A percentile compares a stretch with the other conserved stretches of the same genome.
Conservation (phyloP, 305 asterid species). For the Solanum hybrid region DNA sequence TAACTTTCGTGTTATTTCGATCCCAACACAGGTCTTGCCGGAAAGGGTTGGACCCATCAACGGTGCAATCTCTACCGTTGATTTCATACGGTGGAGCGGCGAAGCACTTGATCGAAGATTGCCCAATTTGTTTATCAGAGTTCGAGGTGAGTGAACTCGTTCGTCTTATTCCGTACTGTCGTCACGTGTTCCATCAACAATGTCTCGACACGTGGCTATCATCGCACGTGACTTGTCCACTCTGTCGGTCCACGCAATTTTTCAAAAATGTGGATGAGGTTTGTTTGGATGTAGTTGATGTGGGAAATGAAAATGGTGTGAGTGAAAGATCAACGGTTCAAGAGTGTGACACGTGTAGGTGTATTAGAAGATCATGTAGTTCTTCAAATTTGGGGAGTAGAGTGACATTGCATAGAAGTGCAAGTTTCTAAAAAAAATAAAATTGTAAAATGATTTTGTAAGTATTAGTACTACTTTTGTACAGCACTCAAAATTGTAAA, state of each 20-base stretch:
- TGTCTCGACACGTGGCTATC: conserved; percentile 74
- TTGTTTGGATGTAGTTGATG: conserved; percentile 25
- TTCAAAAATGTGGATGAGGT: conserved; percentile 25
- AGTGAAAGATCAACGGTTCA: conserved; percentile 19
- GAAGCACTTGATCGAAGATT: conserved; percentile 38
- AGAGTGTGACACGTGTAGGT: conserved; percentile 18
- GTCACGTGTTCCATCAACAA: conserved; percentile 59
- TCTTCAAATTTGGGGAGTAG: conserved; percentile 13
- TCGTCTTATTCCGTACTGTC: conserved; percentile 51
- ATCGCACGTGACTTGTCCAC: conserved; percentile 65
- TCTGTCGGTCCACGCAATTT: conserved; percentile 54
- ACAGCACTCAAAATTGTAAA: background rate
- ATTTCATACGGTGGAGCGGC: conserved; percentile 34
- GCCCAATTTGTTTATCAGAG: conserved; percentile 58
- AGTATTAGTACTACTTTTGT: background rate
- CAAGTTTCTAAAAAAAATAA: conserved; percentile 25
- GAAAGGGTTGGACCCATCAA: conserved; percentile 40
- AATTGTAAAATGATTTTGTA: too few species aligned
- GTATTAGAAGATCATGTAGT: conserved; percentile 23
- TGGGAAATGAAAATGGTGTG: background rate
- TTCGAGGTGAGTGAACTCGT: conserved; percentile 37
- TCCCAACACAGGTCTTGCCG: background rate
- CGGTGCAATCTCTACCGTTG: conserved; percentile 37
- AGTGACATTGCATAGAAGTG: conserved; percentile 27
- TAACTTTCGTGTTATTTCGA: background rate